Base-by-base conservation (phyloP, 106 monocot genomes). In the Dendrobium chrysotoxum region DNA sequence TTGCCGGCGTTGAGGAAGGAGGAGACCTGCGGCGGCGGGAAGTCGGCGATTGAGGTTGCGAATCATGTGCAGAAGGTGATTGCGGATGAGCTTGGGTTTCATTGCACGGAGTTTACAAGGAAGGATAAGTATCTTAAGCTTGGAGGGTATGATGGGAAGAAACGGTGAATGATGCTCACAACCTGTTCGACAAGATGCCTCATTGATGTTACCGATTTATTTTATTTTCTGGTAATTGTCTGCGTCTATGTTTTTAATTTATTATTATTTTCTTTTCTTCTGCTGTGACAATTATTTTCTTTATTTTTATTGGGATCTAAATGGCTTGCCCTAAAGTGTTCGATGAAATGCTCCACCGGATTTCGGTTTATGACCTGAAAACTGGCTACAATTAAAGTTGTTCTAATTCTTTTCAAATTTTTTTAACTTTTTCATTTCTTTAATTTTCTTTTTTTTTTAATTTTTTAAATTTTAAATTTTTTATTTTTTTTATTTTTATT, bases 111-210 rank as follows among this genome's bases (percentile, higher is more conserved):
- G 53, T 78, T 94, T 58, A 94, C 94, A 1, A 82, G 91, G 81
- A 94, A 88, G 83, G 91, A 94, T 38, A 94, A 94, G 86, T 94
- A 94, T 75, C 78, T 85, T 79, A 88, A 72, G 85, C 91, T 94
- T 15, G 94, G 84, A 0, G 87, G 89, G 10, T 83, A 85, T 40
- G 94, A 94, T 28, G 94, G 91, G 18, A 85, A 73, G 58, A 81
- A 50, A 47, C 47, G 15, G 3, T 76, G 76, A 76, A 13, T 13
- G 16, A 47, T 23, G 64, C 64, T 26, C 25, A 26, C 64, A 28
- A 65, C 2, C 0, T 65, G 64, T 65, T 65, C 26, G 64, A 65
- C 11, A 8, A 65, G 9, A 28, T 65, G n/a, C 64, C 64, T 26
- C 64, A 65, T 50, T 2, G 2, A 50, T 50, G 50, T 11, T 50